These are phyloP conservation scores for Termitomyces sp. DNA, from an alignment of 768 basidiomycete genomes.

Conservation along the genomic window DNA sequence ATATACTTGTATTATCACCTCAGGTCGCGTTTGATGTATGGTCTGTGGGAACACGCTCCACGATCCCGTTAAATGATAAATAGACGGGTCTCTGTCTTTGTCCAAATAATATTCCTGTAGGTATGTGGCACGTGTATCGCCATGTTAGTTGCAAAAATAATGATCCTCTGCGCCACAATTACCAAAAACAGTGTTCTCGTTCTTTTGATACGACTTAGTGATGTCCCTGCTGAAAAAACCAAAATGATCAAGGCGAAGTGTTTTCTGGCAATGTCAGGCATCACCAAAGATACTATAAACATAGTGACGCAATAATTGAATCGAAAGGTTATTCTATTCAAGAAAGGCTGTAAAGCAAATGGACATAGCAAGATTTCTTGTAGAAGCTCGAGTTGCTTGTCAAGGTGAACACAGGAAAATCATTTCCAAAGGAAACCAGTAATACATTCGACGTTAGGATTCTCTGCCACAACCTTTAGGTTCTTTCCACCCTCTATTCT, in stretches of 20 bases:
- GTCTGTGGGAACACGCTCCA: background rate
- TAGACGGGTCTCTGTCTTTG: background rate
- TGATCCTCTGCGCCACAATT: background rate
- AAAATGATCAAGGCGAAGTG: too few relatives aligned
- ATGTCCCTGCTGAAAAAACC: too few relatives aligned
- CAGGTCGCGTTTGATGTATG: too few relatives aligned
- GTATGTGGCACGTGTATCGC: background rate
- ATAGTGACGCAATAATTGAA: too few relatives aligned
- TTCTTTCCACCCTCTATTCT: slow-evolving; percentile 52
- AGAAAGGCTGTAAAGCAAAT: too few relatives aligned
- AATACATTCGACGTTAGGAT: slow-evolving; percentile 36
- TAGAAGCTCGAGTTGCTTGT: background rate
- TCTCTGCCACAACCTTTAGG: slow-evolving; percentile 46
- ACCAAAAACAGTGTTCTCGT: background rate
- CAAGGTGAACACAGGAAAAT: background rate
- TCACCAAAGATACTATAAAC: background rate
- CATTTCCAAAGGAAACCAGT: slow-evolving; percentile 54
- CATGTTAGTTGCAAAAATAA: background rate
- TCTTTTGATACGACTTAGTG: too few relatives aligned
- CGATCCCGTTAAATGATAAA: background rate
- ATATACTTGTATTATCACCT: background rate
- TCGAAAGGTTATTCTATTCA: too few relatives aligned
- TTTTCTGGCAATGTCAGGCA: too few relatives aligned
- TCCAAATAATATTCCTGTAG: background rate
- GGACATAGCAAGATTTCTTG: too few relatives aligned